Conservation (phyloP, 192 early-diverging fungal species). For the Geranomyces variabilis region DNA sequence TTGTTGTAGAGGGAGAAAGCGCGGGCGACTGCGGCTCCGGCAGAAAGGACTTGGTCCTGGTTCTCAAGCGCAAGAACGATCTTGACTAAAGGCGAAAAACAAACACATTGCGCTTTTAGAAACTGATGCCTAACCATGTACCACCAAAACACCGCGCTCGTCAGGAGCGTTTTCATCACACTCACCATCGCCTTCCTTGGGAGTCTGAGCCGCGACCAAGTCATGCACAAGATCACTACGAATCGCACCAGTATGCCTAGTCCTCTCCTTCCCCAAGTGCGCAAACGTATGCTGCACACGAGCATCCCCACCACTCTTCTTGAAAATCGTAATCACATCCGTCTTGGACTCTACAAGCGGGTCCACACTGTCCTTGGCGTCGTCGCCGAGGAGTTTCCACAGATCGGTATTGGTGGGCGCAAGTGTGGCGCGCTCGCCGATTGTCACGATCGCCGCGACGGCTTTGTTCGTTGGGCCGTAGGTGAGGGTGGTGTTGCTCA, state of each 20-base stretch:
- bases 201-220: conserved; percentile 23
- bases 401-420: background rate
- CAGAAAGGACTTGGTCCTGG: conserved; percentile 13
- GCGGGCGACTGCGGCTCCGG: conserved; percentile 32
- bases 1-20: conserved; percentile 42
- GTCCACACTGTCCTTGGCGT: background rate
- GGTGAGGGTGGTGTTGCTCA: conserved; percentile 4
- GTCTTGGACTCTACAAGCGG: background rate
- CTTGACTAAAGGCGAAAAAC: background rate
- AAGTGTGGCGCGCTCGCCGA: conserved; percentile 16
- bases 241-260: conserved; percentile 44
- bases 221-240: conserved; percentile 47
- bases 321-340: background rate
- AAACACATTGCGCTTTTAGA: background rate
- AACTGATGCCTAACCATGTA: too few relatives aligned
- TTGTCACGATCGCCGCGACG: background rate
- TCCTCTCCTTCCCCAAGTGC: conserved; percentile 21
- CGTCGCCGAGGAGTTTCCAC: background rate
- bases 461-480: background rate
- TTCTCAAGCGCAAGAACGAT: conserved; percentile 16
- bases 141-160: too few relatives aligned
- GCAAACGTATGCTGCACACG: conserved; percentile 14
- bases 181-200: conserved; percentile 31
- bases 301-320: background rate
- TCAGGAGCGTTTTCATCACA: too few relatives aligned